Base-by-base conservation (phyloP, 2,329 filamentous ascomycete species). In the Knoxdaviesia proteae region DNA sequence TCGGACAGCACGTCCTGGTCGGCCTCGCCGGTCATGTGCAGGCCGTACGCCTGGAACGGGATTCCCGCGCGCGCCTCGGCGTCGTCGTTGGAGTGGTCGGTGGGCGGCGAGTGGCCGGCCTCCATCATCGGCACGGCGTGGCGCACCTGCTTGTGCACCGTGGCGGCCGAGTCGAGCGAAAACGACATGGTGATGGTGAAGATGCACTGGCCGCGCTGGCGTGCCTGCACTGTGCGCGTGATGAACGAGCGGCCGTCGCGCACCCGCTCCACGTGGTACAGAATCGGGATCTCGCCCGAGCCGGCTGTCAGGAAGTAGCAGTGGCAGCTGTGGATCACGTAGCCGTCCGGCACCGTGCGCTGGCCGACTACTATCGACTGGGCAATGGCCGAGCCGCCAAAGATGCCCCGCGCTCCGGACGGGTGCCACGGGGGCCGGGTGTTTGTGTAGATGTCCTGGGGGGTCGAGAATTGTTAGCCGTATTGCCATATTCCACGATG, bases 231-330 rank as follows among this genome's bases (percentile, higher is more conserved):
- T 1, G 88, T 96, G 43, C 90, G 71, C 35, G 90, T 96, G 43
- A 84, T 79, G 58, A 87, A 98, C 42, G 80, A 87, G 46, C 80
- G 77, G 6, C 90, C 90, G 56, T 93, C 84, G 44, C 90, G 79
- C 40, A 98, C 84, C 42, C 83, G 74, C 64, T 96, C 90, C 39
- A 98, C 90, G 56, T 94, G 84, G 64, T 94, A 96, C 47, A 94
- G 69, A 49, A 96, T 81, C 33, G 90, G 88, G 11, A 90, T 79
- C 46, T 80, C 74, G 8, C 75, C 69, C 54, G 88, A 82, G 32
- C 90, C 90, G 5, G 88, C 87, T 2, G 96, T 76, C 34, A 98
- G 77, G 59, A 98, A 98, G 66, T 96, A 98, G 71, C 90, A 96
- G 69, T 98, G 90, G 81, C 93, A 94, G 55, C 80, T 88, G 66